Base-by-base conservation (phyloP, 352 stramenopile species). In the Pythium phragmitis region DNA sequence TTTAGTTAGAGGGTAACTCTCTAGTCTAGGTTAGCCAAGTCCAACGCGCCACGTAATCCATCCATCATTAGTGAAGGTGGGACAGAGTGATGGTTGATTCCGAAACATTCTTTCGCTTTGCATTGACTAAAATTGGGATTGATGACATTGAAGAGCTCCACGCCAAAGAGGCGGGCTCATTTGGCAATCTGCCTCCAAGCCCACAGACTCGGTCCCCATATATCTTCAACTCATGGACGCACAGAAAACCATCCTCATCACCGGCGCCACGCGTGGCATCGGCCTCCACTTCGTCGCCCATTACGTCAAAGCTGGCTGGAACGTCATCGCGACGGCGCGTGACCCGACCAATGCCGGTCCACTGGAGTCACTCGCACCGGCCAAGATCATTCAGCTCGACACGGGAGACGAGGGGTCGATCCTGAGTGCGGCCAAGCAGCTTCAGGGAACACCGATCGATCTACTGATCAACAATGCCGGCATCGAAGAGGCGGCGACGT, bases 401-500 rank as follows among this genome's bases (percentile, higher is more conserved):
- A 69, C 57, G 19, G 70, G 46, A 26, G 68, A 80, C 34, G 79
- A 86, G 50, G 36, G 42, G 11, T 80, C 76, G 11, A 84, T 87
- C 30, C 7, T 41, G 2, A 33, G 50, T 1, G 72, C 70, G 7
- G 75, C 70, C 8, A 51, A 71, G 50, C 59, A 71, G 11, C 67
- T 86, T 0, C 48, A 80, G 30, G 75, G 63, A 28, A 52, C 70
- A 4, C 43, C 70, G 2, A 80, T 91, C 48, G 76, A 88, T 46
- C 48, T 88, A 52, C 67, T 88, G 16, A 69, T 88, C 51, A 87
- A 90, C 70, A 90, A 87, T 47, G 81, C 77, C 41, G 75, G 76
- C 36, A 79, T 85, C 34, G 65, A 72, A 45, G 46, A 65, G 37
- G 30, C 41, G 1, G 68, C 47, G 16, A 47, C 41, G 3, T 56